Conservation (phyloP, 1,284 basidiomycete species). For the Hypsizygus ulmarius region DNA sequence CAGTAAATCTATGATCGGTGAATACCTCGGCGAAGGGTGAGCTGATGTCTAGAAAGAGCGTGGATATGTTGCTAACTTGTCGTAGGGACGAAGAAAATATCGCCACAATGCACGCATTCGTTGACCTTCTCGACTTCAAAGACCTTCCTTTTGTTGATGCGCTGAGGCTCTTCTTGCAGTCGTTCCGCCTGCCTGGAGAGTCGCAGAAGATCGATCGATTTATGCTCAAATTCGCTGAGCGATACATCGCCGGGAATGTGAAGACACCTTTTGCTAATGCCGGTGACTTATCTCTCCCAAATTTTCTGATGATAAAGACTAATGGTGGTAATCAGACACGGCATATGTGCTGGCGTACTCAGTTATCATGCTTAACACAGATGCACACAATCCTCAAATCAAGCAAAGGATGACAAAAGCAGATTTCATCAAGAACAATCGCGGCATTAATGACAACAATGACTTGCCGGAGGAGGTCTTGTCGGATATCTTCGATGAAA, state of each 20-base stretch:
- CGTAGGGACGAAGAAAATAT: conserved; percentile 82
- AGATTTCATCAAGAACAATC: conserved; percentile 91
- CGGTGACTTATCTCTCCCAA: conserved; percentile 43
- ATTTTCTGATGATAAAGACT: conserved; percentile 1
- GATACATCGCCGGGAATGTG: conserved; percentile 86
- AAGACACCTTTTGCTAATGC: conserved; percentile 82
- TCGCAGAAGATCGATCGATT: conserved; percentile 98
- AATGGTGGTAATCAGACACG: conserved; percentile 50
- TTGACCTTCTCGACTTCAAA: conserved; percentile 86
- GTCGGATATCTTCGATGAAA: conserved; percentile 82
- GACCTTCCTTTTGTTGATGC: conserved; percentile 84
- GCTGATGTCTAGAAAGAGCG: conserved; percentile 25
- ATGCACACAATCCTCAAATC: conserved; percentile 91
- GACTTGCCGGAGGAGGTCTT: conserved; percentile 88
- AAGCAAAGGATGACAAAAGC: conserved; percentile 90
- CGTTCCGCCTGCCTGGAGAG: conserved; percentile 94
- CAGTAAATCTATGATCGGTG: conserved; percentile 95
- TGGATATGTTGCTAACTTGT: conserved; percentile 10
- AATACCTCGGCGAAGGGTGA: conserved; percentile 96
- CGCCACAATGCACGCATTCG: conserved; percentile 94
- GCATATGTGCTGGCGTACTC: conserved; percentile 94
- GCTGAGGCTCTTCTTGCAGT: conserved; percentile 83
- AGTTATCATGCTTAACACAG: conserved; percentile 93
- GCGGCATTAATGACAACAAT: conserved; percentile 88
- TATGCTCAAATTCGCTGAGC: conserved; percentile 97